Percentiles rank a stretch among this genome's conserved stretches.
Evolutionary conservation across 2,329 filamentous ascomycete species (phyloP).

Genomic region (Apiospora malaysiana): DNA sequence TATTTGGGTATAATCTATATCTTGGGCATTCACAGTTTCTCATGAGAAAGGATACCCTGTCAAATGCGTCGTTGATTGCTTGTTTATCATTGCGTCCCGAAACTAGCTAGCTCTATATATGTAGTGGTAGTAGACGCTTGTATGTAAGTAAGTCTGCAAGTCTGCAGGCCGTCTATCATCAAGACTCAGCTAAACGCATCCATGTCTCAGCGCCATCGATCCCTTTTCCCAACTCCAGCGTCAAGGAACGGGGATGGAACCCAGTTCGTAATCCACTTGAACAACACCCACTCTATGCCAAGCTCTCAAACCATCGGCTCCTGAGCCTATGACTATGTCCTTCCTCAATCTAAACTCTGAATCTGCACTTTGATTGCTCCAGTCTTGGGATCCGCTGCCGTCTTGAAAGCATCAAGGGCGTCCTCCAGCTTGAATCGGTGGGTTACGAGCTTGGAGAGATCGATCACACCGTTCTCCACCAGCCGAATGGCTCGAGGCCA

Average conservation of each 20-base stretch:
- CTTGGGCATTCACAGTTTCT: background rate
- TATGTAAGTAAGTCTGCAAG: too few species aligned
- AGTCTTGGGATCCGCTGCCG: slow-evolving; percentile 84
- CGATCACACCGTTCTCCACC: slow-evolving; percentile 82
- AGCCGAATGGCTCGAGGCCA: slow-evolving; percentile 94
- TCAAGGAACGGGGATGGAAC: slow-evolving; percentile 2
- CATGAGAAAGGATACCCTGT: background rate
- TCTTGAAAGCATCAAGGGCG: slow-evolving; percentile 87
- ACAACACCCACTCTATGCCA: too few species aligned
- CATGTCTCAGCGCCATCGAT: background rate
- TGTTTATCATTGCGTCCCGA: background rate
- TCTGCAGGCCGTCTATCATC: background rate
- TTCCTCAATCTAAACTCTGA: slow-evolving; percentile 64
- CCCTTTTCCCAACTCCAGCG: slow-evolving; percentile 1
- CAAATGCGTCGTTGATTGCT: background rate
- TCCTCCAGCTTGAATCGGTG: slow-evolving; percentile 88
- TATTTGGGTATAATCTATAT: too few species aligned
- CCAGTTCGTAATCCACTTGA: background rate
- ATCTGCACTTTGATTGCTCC: slow-evolving; percentile 99
- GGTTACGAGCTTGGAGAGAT: slow-evolving; percentile 82
- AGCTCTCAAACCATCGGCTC: background rate
- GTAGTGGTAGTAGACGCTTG: background rate
- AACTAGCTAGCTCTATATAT: background rate
- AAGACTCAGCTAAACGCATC: background rate
- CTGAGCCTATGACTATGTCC: background rate